Percentiles rank a stretch among this genome's conserved stretches.
Evolutionary conservation across 2,329 filamentous ascomycete genomes (phyloP).

Genomic region (Pseudocercospora fijiensis): DNA sequence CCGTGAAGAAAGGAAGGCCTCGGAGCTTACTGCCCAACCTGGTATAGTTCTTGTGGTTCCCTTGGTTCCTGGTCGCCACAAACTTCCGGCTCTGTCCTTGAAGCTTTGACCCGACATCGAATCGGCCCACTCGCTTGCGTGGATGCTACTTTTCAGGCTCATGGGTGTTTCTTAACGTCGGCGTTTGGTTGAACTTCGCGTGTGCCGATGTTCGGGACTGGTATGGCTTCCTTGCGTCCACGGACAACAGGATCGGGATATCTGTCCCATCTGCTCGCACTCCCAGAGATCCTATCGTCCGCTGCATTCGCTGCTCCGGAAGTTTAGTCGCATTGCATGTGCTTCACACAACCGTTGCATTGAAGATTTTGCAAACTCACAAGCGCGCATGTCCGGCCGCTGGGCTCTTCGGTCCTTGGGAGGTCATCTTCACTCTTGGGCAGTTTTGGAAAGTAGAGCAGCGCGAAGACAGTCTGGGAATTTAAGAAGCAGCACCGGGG

Average conservation of each 20-base stretch:
- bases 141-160: slow-evolving; percentile 9
- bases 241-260: background rate
- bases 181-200: background rate
- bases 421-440: background rate
- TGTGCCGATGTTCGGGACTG: background rate
- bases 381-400: background rate
- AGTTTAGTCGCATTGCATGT: background rate
- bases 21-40: slow-evolving; percentile 8
- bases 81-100: slow-evolving; percentile 1
- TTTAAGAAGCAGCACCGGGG: background rate
- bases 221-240: background rate
- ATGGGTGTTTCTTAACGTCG: background rate
- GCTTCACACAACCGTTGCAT: background rate
- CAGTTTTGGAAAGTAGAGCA: background rate
- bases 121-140: slow-evolving; percentile 4
- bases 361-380: background rate
- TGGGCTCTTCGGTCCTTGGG: background rate
- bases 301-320: background rate
- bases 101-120: background rate
- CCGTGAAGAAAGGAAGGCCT: slow-evolving; percentile 7
- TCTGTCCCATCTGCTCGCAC: background rate
- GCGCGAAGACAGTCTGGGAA: background rate
- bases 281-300: background rate
- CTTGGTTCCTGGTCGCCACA: slow-evolving; percentile 14
- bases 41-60: too few relatives aligned